Percentiles rank a stretch among this genome's conserved stretches.
Evolutionary conservation across 1,284 basidiomycete genomes (phyloP).

Genomic region (Leccinum pachyderme): DNA sequence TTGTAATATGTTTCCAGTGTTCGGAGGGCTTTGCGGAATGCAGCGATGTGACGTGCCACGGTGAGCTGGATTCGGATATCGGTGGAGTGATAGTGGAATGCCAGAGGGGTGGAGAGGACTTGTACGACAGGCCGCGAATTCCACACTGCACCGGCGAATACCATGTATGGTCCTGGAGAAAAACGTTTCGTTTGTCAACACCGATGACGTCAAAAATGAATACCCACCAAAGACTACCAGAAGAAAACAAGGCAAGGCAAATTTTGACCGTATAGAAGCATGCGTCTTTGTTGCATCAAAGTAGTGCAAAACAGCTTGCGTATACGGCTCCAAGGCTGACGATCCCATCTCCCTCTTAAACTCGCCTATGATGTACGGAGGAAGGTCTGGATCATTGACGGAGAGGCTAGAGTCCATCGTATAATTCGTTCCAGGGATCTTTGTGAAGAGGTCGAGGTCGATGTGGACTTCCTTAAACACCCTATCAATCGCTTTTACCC

Average conservation of each 20-base stretch:
- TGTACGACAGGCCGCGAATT: not conserved
- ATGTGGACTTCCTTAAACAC: not conserved
- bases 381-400: not conserved
- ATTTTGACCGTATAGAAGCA: not conserved
- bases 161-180: not conserved
- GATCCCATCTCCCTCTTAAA: not conserved
- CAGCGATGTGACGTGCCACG: not conserved
- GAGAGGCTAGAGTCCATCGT: not conserved
- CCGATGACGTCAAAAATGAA: not conserved
- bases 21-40: not conserved
- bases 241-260: not conserved
- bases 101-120: not conserved
- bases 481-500: not conserved
- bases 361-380: not conserved
- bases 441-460: not conserved
- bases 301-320: not conserved
- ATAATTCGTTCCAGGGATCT: not conserved
- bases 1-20: not conserved
- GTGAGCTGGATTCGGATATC: not conserved
- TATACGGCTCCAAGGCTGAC: not conserved
- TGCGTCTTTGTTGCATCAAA: not conserved
- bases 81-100: not conserved
- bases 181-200: not conserved
- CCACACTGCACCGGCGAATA: not conserved
- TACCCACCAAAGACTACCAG: not conserved